Conservation (phyloP, 2,329 filamentous ascomycete genomes). For the Aspergillus sp. region DNA sequence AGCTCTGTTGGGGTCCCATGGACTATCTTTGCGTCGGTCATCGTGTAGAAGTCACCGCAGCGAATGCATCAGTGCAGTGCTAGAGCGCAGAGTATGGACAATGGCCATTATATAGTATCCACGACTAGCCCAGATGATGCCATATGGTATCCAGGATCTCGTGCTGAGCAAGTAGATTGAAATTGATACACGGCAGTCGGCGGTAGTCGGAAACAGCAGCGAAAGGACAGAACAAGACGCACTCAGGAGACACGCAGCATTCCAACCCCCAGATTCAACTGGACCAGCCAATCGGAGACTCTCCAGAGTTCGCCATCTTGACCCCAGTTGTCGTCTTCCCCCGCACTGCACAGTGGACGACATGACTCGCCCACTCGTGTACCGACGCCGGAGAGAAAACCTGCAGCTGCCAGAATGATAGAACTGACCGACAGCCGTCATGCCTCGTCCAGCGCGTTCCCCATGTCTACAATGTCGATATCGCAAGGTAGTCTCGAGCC, state of each 20-base stretch:
- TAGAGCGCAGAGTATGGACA: no score
- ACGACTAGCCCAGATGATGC: background rate
- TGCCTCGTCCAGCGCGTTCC: background rate
- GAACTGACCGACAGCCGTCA: background rate
- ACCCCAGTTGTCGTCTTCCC: background rate
- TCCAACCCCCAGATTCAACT: background rate
- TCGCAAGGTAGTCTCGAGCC: background rate
- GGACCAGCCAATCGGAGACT: background rate
- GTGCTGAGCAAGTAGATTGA: background rate
- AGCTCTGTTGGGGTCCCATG: background rate
- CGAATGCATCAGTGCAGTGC: no score
- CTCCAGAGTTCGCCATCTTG: background rate
- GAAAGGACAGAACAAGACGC: background rate
- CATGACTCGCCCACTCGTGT: no score
- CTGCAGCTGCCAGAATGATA: background rate
- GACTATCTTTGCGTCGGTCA: background rate
- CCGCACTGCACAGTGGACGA: no score
- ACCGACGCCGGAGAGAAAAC: no score
- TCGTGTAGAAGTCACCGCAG: background rate
- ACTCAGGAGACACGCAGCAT: no score
- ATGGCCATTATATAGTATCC: background rate
- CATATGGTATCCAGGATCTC: background rate
- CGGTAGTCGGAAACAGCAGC: background rate
- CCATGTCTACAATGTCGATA: background rate
- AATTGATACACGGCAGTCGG: background rate